phyloP scores from a whole-genome alignment of 306 rosid species.

The Astragalus glycyphyllos region DNA sequence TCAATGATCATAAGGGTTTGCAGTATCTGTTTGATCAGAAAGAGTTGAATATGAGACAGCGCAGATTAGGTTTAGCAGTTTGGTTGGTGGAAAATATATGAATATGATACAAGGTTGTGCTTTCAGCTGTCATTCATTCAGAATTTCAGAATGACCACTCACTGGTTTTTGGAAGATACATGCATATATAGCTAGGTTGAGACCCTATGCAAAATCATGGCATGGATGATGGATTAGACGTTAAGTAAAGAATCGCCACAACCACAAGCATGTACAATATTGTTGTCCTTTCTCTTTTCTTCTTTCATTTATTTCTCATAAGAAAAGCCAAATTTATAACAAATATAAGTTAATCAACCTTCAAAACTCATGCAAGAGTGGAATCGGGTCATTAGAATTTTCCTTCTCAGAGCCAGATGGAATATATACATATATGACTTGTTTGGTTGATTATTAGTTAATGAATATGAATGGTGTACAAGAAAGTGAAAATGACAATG shows the following conservation, averaged over 20 bases:
- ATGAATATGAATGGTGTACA: neutral
- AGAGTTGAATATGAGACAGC: too few relatives aligned
- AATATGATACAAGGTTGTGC: conserved; percentile 43
- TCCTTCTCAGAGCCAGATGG: too few relatives aligned
- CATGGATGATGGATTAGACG: conserved; percentile 39
- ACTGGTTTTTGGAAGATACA: conserved; percentile 41
- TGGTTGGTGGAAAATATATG: conserved; percentile 12
- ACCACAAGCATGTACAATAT: conserved; percentile 28
- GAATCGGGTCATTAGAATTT: too few relatives aligned
- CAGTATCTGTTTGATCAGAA: too few relatives aligned
- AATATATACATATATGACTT: neutral
- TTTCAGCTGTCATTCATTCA: conserved; percentile 52
- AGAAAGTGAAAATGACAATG: conserved; percentile 3
- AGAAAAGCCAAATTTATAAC: neutral
- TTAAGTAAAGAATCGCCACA: conserved; percentile 32
- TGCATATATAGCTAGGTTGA: conserved; percentile 45
- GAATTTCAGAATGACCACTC: conserved; percentile 46
- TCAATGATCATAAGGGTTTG: too few relatives aligned
- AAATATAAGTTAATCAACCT: too few relatives aligned
- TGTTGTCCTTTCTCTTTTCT: neutral
- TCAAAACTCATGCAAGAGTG: neutral
- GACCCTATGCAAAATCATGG: conserved; percentile 34
- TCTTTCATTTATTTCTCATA: neutral
- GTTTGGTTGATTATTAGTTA: neutral
- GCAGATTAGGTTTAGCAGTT: conserved; percentile 29